Evolutionary conservation across 805 yeast genomes (phyloP).

Genomic region (Candida ipomoeae): DNA sequence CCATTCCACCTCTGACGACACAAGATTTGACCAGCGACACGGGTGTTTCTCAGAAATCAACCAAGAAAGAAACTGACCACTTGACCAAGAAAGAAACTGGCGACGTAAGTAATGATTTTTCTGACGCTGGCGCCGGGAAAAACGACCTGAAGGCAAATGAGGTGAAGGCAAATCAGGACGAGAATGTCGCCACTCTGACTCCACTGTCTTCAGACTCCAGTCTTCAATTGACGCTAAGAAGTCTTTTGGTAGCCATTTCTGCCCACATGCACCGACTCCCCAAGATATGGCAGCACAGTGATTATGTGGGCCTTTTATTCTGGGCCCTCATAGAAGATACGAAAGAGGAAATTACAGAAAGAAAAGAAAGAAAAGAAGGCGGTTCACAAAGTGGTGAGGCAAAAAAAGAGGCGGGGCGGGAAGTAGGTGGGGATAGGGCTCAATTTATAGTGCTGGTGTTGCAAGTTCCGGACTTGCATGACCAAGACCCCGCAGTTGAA

Average conservation of each 20-base stretch:
- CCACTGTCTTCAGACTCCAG: neutral
- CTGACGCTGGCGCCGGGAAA: too few species aligned
- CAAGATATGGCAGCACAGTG: constrained; percentile 33
- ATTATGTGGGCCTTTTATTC: constrained; percentile 44
- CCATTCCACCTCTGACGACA: neutral
- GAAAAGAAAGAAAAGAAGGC: constrained; percentile 6
- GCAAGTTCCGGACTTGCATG: constrained; percentile 1
- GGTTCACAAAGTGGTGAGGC: neutral
- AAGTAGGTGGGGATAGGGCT: neutral
- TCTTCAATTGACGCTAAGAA: neutral
- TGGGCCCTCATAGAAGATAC: constrained; percentile 33
- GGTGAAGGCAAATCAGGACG: too few species aligned
- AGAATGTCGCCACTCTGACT: too few species aligned
- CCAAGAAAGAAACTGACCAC: too few species aligned
- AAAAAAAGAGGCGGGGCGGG: neutral
- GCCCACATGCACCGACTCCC: constrained; percentile 42
- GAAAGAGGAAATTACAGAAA: constrained; percentile 8
- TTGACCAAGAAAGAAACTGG: too few species aligned
- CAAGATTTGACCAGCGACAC: too few species aligned
- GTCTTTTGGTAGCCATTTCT: constrained; percentile 23
- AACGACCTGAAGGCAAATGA: too few species aligned
- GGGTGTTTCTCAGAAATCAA: too few species aligned
- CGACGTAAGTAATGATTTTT: too few species aligned
- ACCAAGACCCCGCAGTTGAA: neutral
- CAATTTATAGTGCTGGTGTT: constrained; percentile 20